Evolutionary conservation across 2,329 filamentous ascomycete genomes (phyloP), one percentile per base, ranked within the genome.

Genomic region (Pyricularia pennisetigena): DNA sequence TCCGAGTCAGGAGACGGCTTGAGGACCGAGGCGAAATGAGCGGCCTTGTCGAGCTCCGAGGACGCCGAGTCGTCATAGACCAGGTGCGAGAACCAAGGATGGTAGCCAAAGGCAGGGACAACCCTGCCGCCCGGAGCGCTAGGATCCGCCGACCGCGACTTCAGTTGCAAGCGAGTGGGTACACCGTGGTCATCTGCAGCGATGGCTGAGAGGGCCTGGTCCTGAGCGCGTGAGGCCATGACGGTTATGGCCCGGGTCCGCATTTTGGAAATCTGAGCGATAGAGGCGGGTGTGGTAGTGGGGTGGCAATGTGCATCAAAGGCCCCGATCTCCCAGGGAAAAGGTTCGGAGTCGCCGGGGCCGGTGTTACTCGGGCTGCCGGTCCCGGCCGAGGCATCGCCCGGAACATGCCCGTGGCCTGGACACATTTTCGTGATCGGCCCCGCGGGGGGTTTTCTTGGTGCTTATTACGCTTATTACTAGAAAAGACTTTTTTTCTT

Each of bases 271-370:
- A 94, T 88, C 14, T 76, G 77, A 12, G 81, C 72, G 65, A 91
- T 78, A 23, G 83, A 86, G 61, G 82, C 78, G 85, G 93, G 88
- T 24, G 88, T 92, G 76, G 94, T 91, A 30, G 91, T 94, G 4
- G 91, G 91, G 75, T 95, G 92, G 77, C 92, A 94, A 80, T 95
- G 92, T 26, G 92, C 90, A 75, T 95, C 92, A 75, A 84, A 91
- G 69, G 92, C 82, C 65, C 88, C 89, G 35, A 89, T 77, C 0
- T 89, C 82, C 90, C 90, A 93, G 14, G 90, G 90, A 72, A 89
- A 88, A 29, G 78, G 74, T 68, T 77, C 75, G 24, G 24, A 30
- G 65, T 24, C 29, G 10, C 20, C 65, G 26, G 41, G 24, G 16
- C 35, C 65, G 29, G 63, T 7, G 24, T 35, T 35, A 35, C 24